These are phyloP conservation scores for Penicillium brevicompactum DNA, from an alignment of 2,329 filamentous ascomycete genomes.

Conservation along the genomic window DNA sequence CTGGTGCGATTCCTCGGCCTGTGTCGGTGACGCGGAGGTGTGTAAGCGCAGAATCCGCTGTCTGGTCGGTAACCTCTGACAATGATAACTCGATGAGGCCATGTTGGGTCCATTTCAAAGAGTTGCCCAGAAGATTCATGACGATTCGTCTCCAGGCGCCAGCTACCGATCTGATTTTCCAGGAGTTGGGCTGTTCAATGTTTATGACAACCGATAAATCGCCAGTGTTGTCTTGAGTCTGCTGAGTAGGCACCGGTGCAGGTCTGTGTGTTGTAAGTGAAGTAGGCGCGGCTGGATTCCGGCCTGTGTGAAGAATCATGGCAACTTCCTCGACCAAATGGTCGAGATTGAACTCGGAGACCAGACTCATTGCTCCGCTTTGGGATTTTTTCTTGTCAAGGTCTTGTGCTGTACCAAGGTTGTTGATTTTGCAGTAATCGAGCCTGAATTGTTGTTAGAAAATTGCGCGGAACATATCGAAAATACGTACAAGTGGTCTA, in stretches of 20 bases:
- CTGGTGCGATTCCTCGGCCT: slow-evolving; percentile 62
- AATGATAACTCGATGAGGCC: slow-evolving; percentile 37
- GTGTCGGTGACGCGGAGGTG: slow-evolving; percentile 59
- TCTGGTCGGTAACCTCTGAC: slow-evolving; percentile 12
- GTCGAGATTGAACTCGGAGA: slow-evolving; percentile 35
- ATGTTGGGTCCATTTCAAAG: slow-evolving; percentile 39
- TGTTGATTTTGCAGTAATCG: slow-evolving; percentile 42
- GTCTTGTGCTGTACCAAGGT: slow-evolving; percentile 7
- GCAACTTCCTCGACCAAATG: slow-evolving; percentile 34
- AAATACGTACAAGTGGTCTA: slow-evolving; percentile 35
- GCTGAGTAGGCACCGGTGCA: neutral
- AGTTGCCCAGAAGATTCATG: slow-evolving; percentile 42
- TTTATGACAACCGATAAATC: slow-evolving; percentile 32
- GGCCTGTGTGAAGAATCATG: slow-evolving; percentile 31
- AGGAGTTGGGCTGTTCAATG: slow-evolving; percentile 30
- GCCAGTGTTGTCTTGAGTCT: neutral
- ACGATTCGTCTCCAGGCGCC: slow-evolving; percentile 38
- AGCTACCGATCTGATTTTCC: slow-evolving; percentile 32
- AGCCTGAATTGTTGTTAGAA: slow-evolving; percentile 23
- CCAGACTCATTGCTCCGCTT: slow-evolving; percentile 24
- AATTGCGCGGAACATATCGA: too few species aligned
- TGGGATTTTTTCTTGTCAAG: slow-evolving; percentile 8
- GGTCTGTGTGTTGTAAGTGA: slow-evolving; percentile 14
- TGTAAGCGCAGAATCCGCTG: slow-evolving; percentile 17
- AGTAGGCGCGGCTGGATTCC: slow-evolving; percentile 15